These are phyloP conservation scores for Cryoendolithus antarcticus DNA, from an alignment of 2,329 filamentous ascomycete genomes.

Conservation along the genomic window DNA sequence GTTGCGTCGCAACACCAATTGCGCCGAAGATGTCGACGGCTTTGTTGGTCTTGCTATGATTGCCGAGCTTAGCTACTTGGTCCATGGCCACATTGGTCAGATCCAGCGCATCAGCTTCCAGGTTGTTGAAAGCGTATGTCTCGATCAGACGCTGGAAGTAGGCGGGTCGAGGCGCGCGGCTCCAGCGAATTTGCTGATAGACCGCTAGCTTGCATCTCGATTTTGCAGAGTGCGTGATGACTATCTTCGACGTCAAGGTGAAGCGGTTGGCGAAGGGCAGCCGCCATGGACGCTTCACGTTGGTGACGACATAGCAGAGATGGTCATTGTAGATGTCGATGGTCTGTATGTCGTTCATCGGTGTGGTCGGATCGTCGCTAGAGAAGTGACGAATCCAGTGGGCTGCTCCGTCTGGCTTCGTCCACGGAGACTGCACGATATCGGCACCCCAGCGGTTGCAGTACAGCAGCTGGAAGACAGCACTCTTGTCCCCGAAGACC, in stretches of 20 bases:
- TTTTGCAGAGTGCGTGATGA: constrained; percentile 87
- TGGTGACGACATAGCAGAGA: constrained; percentile 54
- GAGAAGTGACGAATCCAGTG: constrained; percentile 53
- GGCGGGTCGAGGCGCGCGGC: constrained; percentile 29
- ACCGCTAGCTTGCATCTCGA: constrained; percentile 84
- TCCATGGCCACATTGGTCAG: constrained; percentile 65
- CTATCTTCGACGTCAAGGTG: constrained; percentile 74
- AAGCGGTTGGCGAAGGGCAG: constrained; percentile 70
- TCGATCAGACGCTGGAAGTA: constrained; percentile 44
- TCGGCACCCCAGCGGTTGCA: constrained; percentile 65
- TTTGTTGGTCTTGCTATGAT: constrained; percentile 61
- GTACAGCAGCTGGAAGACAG: constrained; percentile 84
- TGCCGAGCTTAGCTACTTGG: constrained; percentile 62
- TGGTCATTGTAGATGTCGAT: constrained; percentile 55
- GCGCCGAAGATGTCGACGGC: constrained; percentile 70
- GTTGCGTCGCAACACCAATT: constrained; percentile 55
- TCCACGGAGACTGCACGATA: constrained; percentile 81
- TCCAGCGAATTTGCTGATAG: constrained; percentile 83
- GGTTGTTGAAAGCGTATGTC: constrained; percentile 60
- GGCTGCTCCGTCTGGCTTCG: constrained; percentile 45
- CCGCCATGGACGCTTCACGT: constrained; percentile 62
- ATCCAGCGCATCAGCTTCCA: constrained; percentile 59
- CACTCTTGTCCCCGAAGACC: constrained; percentile 90
- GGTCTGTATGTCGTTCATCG: constrained; percentile 67
- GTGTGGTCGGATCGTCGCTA: constrained; percentile 11